Base-by-base conservation (phyloP, 1,284 basidiomycete genomes). In the Heterobasidion parviporum region DNA sequence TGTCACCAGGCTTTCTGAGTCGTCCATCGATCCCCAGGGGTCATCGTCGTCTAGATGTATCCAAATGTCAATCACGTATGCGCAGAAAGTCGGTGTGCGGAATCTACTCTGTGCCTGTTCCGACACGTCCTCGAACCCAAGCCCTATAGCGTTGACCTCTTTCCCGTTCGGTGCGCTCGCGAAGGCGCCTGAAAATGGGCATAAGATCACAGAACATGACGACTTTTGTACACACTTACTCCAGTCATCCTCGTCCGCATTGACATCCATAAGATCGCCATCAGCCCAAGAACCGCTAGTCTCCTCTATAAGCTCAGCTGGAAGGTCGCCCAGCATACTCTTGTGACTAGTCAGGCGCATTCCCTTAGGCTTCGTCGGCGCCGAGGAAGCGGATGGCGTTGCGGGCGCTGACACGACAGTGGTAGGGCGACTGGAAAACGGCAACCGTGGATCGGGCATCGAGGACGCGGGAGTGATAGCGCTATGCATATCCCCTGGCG, bases 161-260 rank as follows among this genome's bases (percentile, higher is more conserved):
- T 60, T 56, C 3, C 72, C 56, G 18, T 16, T 16, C 5, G 79
- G 82, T 0, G 88, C 89, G 56, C 78, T 83, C 70, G 93, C 90
- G 61, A 94, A 94, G n/a, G 87, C 88, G 63, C 83, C 91, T 93
- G 54, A 10, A 50, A 48, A 44, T n/a, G 8, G 26, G 38, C 46
- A 26, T 58, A 41, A 62, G 50, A 49, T 44, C 26, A 53, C 8
- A 47, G 20, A 10, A 34, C 20, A 12, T 35, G 43, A 34, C 6
- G 32, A 48, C 14, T 49, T 41, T 16, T 54, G 53, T 33, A 16
- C 50, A 41, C 8, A 75, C 80, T 66, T 65, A 90, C 92, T 89
- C 94, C 94, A 97, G 67, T 97, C 94, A 65, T 87, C 94, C 36
- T 85, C 80, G 63, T 97, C 93, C 1, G 89, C 92, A 66, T 94